phyloP scores from a whole-genome alignment of 2,329 filamentous ascomycete species.

The Helotiales sp. region DNA sequence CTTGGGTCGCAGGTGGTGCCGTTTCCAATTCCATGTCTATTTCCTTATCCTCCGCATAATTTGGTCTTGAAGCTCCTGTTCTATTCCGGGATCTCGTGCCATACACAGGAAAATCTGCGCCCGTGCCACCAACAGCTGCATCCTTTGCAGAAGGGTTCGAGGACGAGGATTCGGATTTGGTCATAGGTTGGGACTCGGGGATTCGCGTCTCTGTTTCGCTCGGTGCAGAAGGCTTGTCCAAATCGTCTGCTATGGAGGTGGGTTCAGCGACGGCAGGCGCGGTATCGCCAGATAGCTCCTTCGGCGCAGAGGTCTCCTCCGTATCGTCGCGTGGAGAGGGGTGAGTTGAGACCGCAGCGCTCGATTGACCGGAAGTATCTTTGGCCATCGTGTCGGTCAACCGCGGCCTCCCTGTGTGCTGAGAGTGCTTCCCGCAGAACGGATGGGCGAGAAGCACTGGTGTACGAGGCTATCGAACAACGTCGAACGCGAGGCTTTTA shows the following conservation, averaged over 20 bases:
- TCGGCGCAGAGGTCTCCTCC: conserved; percentile 12
- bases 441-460: conserved; percentile 35
- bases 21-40: conserved; percentile 87
- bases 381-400: conserved; percentile 30
- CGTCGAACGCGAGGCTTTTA: conserved; percentile 25
- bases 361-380: conserved; percentile 29
- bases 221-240: conserved; percentile 14
- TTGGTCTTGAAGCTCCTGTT: conserved; percentile 74
- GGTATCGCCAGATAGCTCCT: conserved; percentile 17
- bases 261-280: conserved; percentile 9
- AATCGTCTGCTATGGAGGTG: conserved; percentile 8
- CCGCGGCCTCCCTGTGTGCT: conserved; percentile 5
- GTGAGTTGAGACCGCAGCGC: conserved; percentile 24
- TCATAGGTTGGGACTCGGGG: conserved; percentile 46
- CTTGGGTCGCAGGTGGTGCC: conserved; percentile 51
- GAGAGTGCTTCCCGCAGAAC: conserved; percentile 35
- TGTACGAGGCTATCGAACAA: conserved; percentile 33
- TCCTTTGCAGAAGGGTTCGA: conserved; percentile 52
- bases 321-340: conserved; percentile 19
- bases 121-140: conserved; percentile 29
- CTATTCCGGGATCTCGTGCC: conserved; percentile 94
- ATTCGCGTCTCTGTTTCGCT: conserved; percentile 17
- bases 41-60: conserved; percentile 94
- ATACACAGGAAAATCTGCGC: conserved; percentile 56
- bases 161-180: conserved; percentile 46